Percentiles rank a stretch among this genome's conserved stretches.
Conservation (phyloP, 495 filamentous ascomycete species). For the Talaromyces stipitatus region DNA sequence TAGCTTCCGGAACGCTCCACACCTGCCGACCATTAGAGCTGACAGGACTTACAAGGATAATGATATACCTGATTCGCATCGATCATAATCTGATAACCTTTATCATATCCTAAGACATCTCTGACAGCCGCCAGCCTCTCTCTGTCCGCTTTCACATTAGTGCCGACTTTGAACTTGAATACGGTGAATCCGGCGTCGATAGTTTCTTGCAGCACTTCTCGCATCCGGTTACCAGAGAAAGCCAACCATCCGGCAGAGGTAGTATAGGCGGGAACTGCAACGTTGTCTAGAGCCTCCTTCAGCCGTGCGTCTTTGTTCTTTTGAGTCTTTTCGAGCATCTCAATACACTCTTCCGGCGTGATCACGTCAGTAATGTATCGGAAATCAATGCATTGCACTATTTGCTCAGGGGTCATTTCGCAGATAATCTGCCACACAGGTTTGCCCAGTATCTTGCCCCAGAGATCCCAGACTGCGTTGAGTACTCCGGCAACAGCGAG, state of each 20-base stretch:
- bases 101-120: conserved; percentile 65
- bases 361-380: conserved; percentile 72
- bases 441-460: conserved; percentile 65
- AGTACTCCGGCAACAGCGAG: conserved; percentile 70
- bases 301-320: conserved; percentile 49
- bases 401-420: conserved; percentile 65
- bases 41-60: not conserved
- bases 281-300: conserved; percentile 47
- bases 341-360: conserved; percentile 64
- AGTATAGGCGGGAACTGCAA: conserved; percentile 71
- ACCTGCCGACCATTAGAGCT: conserved; percentile 26
- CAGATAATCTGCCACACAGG: conserved; percentile 70
- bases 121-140: conserved; percentile 55
- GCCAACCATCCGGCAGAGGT: conserved; percentile 73
- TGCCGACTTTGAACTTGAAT: conserved; percentile 76
- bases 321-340: conserved; percentile 46
- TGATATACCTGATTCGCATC: conserved; percentile 63
- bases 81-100: conserved; percentile 69
- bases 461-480: conserved; percentile 77
- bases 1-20: conserved; percentile 73
- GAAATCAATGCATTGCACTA: conserved; percentile 70
- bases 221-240: conserved; percentile 71
- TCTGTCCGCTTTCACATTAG: conserved; percentile 51
- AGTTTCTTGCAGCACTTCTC: conserved; percentile 51
- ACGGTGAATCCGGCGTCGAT: conserved; percentile 58